Evolutionary conservation across 306 rosid species (phyloP), one percentile per base, ranked within the genome.

Genomic region (Cyclanthera cordifolia): DNA sequence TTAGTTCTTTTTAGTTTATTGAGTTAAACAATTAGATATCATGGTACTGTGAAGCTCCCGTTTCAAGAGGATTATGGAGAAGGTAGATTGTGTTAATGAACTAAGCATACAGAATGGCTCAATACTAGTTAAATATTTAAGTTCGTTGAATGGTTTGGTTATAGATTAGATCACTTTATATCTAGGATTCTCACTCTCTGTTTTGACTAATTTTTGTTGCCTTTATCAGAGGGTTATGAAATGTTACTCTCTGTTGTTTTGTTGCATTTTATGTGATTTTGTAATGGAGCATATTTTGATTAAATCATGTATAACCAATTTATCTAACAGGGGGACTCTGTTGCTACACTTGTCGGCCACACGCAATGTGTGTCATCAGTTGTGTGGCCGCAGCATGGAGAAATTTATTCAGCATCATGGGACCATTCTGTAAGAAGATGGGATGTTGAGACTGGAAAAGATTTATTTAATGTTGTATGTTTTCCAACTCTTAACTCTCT

Each of bases 321-420:
- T 20, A 41, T 65, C 28, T 39, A 41, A 48, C 51, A 93, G 95
- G 99, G 87, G 45, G 87, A 80, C 65, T 85, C 96, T 52, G 72
- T 77, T 48, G 78, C 95, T 70, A 82, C 99, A 61, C 87, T 93
- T 51, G 88, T 76, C 50, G 96, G 95, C 64, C 99, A 87, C 80
- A 82, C 94, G n/a, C 99, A 93, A 78, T 83, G 85, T 2, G 95
- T 93, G 25, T 90, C 96, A 73, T 73, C 95, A 25, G 94, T 93
- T 53, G 83, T 78, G 64, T 93, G 96, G 99, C 85, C 91, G 12
- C 79, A 84, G 61, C 85, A 52, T 34, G 91, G 81, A 34, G 74
- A 80, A 73, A 86, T 93, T 59, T 93, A 83, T 79, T 93, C 99
- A 75, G 88, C 95, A 28, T 93, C 99, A 0, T 86, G 95, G 96